Evolutionary conservation across 1,284 basidiomycete genomes (phyloP).

Genomic region (Heterobasidion parviporum): DNA sequence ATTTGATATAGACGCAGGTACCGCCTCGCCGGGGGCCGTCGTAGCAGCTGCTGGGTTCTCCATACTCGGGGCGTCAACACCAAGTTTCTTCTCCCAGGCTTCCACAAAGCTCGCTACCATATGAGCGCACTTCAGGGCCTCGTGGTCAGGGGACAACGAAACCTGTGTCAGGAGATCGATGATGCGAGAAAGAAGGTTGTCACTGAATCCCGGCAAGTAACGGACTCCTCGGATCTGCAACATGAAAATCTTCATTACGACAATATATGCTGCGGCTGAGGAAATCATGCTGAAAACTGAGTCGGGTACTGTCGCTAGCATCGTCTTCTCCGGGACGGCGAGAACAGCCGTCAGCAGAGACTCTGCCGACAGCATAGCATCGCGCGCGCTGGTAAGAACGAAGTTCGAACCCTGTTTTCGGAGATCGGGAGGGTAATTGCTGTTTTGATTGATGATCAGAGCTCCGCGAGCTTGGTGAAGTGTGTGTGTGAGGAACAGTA

Average conservation of each 20-base stretch:
- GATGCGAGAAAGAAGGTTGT: constrained; percentile 25
- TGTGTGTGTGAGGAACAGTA: constrained; percentile 28
- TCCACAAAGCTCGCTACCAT: constrained; percentile 26
- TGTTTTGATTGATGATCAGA: neutral
- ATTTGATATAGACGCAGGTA: too few species aligned
- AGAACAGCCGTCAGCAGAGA: constrained; percentile 25
- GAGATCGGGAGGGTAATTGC: constrained; percentile 18
- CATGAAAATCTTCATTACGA: constrained; percentile 31
- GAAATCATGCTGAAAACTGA: constrained; percentile 32
- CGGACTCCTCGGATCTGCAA: constrained; percentile 22
- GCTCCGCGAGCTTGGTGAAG: constrained; percentile 25
- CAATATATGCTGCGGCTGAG: constrained; percentile 30
- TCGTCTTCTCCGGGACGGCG: constrained; percentile 21
- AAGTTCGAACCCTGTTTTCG: constrained; percentile 23
- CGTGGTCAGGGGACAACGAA: constrained; percentile 30
- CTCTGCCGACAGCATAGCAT: constrained; percentile 30
- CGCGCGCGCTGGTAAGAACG: constrained; percentile 28
- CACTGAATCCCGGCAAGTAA: constrained; percentile 28
- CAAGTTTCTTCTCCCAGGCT: constrained; percentile 18
- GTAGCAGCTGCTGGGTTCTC: too few species aligned
- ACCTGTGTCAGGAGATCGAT: constrained; percentile 24
- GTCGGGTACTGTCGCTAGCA: constrained; percentile 34
- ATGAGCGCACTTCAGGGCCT: constrained; percentile 30
- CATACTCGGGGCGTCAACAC: neutral
- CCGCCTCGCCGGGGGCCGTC: too few species aligned